Percentiles rank a stretch among this genome's conserved stretches.
Evolutionary conservation across 176 grass and related monocot genomes (phyloP).

Genomic region (Paspalum notatum): DNA sequence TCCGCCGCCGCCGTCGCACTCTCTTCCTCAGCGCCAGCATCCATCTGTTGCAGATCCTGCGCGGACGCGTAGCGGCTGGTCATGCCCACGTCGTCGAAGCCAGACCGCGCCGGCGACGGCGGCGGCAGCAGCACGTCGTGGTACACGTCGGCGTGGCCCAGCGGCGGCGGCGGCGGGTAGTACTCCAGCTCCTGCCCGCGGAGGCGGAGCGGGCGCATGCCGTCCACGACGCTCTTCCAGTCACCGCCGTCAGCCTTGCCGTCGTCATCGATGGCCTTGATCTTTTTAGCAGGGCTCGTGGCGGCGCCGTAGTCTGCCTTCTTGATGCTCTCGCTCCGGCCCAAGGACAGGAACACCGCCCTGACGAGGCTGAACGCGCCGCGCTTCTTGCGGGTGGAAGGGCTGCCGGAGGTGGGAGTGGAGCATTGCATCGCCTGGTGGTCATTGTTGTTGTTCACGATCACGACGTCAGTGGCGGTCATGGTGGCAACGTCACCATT

Average conservation of each 20-base stretch:
- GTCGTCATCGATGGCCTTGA: too few relatives aligned
- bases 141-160: slow-evolving; percentile 48
- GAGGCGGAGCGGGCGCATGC: slow-evolving; percentile 64
- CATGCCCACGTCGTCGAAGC: slow-evolving; percentile 18
- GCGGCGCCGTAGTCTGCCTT: not conserved
- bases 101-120: slow-evolving; percentile 14
- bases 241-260: not conserved
- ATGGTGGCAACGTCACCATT: not conserved
- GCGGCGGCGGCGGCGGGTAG: slow-evolving; percentile 45
- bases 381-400: slow-evolving; percentile 31
- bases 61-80: slow-evolving; percentile 66
- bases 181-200: slow-evolving; percentile 35
- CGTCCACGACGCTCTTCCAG: slow-evolving; percentile 59
- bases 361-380: slow-evolving; percentile 37
- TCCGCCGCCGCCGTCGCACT: not conserved
- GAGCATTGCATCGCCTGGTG: not conserved
- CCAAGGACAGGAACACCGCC: slow-evolving; percentile 23
- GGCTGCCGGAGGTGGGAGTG: not conserved
- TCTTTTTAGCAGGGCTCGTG: not conserved
- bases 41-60: slow-evolving; percentile 48
- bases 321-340: slow-evolving; percentile 2
- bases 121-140: slow-evolving; percentile 57
- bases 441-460: not conserved
- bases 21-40: not conserved
- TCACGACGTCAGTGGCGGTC: too few relatives aligned